Evolutionary conservation across 2,329 filamentous ascomycete species (phyloP).

Genomic region (Penicillium sp.): DNA sequence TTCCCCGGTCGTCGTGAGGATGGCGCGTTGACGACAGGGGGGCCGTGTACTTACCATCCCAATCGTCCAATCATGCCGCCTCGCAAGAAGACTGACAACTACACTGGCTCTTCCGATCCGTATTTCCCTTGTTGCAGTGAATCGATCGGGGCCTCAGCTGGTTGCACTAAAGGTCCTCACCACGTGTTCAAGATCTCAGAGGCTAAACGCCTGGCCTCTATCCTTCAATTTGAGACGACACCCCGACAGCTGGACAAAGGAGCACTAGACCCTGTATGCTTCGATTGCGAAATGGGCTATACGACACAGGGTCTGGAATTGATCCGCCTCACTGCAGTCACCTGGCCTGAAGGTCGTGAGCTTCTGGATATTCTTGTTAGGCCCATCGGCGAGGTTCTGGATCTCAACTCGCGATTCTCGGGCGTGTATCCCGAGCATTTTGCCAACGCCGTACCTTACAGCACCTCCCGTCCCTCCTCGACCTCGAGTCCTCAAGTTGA

Average conservation of each 20-base stretch:
- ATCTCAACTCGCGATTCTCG: conserved; percentile 90
- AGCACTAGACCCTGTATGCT: conserved; percentile 61
- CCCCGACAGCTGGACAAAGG: conserved; percentile 51
- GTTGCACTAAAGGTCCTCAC: conserved; percentile 69
- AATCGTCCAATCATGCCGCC: conserved; percentile 66
- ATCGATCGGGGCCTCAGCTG: conserved; percentile 68
- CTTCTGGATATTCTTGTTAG: conserved; percentile 83
- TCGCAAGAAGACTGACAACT: conserved; percentile 56
- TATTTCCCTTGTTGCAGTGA: conserved; percentile 80
- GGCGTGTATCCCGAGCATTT: conserved; percentile 81
- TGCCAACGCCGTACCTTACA: conserved; percentile 64
- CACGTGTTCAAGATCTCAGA: conserved; percentile 89
- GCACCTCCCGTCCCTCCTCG: conserved; percentile 28
- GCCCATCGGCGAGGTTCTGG: conserved; percentile 79
- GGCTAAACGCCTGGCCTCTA: conserved; percentile 70
- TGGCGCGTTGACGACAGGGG: conserved; percentile 76
- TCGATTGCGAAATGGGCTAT: conserved; percentile 98
- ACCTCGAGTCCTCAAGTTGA: conserved; percentile 22
- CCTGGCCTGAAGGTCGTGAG: conserved; percentile 76
- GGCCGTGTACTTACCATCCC: conserved; percentile 78
- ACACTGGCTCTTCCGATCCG: conserved; percentile 59
- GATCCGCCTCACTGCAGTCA: conserved; percentile 82
- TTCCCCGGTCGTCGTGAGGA: conserved; percentile 79
- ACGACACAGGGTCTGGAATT: conserved; percentile 87
- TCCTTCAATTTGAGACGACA: conserved; percentile 79